Evolutionary conservation across 2,329 filamentous ascomycete species (phyloP), one percentile per base, ranked within the genome.

Genomic region (Nigrospora osmanthi): DNA sequence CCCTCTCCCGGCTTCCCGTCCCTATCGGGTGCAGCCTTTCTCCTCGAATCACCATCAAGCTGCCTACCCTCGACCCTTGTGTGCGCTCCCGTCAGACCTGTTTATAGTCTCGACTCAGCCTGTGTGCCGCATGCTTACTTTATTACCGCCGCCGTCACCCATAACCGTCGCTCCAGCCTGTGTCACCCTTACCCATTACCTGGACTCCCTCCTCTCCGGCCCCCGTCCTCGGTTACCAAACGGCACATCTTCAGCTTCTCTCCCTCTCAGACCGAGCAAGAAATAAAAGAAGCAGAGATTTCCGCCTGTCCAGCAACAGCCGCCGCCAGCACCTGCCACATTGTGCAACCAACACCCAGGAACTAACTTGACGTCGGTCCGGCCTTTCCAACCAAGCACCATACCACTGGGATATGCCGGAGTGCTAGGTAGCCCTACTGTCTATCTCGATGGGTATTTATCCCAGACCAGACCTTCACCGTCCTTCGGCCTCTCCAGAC

Each of bases 371-470:
- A 23, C 10, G 9, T 32, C 12, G 33, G 6, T 28, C 23, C 5
- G 23, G 5, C 10, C 23, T 6, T 28, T 7, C 23, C 33, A 28
- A 11, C 23, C 31, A 30, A 28, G 12, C 11, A 23, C 16, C 17
- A 31, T 13, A 30, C 23, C 28, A 31, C 6, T 32, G 44, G 46
- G 46, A 37, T 17, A 45, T 46, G 43, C 43, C 28, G 34, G 16
- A 23, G 35, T 40, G 40, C 37, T 38, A 30, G 19, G 28, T 35
- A 23, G 32, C 16, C n/a, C 40, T 38, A 23, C 57, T 53, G 23
- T 28, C 33, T 68, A 38, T 44, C 61, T 69, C 73, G 74, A 80
- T 79, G 76, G 75, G 74, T 67, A 69, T 73, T 67, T 59, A 72
- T 69, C 62, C 71, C 59, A 65, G 61, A 54, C 56, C 71, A 63